phyloP scores from a whole-genome alignment of 129 eudicot species.

The Flaveria brownii region DNA sequence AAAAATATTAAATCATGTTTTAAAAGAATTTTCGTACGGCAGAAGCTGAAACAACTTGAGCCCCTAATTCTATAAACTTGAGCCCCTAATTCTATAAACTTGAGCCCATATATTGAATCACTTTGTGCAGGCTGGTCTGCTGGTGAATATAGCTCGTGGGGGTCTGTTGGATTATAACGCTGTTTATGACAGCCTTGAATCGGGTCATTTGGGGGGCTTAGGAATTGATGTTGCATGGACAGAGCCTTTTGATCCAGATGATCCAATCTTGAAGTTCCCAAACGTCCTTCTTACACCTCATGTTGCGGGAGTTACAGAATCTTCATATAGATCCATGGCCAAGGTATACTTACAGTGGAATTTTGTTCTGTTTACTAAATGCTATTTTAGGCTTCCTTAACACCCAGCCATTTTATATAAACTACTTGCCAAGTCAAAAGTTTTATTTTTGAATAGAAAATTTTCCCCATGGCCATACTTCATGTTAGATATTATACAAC shows the following conservation, averaged over 20 bases:
- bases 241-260: slow-evolving; percentile 86
- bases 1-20: neutral
- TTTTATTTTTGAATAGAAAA: too few species aligned
- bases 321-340: slow-evolving; percentile 76
- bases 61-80: too few species aligned
- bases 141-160: slow-evolving; percentile 86
- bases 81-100: neutral
- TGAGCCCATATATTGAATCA: neutral
- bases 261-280: slow-evolving; percentile 70
- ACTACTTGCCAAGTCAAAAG: too few species aligned
- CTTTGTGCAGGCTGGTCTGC: slow-evolving; percentile 57
- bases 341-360: slow-evolving; percentile 50
- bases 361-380: neutral
- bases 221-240: slow-evolving; percentile 97
- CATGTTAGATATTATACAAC: neutral
- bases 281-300: slow-evolving; percentile 88
- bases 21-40: neutral
- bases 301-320: slow-evolving; percentile 86
- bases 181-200: slow-evolving; percentile 50
- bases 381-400: neutral
- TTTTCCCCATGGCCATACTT: too few species aligned
- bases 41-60: neutral
- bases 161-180: slow-evolving; percentile 86
- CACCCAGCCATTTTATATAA: neutral
- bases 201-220: slow-evolving; percentile 90